Conservation (phyloP, 257 asterid genomes). For the Striga asiatica region DNA sequence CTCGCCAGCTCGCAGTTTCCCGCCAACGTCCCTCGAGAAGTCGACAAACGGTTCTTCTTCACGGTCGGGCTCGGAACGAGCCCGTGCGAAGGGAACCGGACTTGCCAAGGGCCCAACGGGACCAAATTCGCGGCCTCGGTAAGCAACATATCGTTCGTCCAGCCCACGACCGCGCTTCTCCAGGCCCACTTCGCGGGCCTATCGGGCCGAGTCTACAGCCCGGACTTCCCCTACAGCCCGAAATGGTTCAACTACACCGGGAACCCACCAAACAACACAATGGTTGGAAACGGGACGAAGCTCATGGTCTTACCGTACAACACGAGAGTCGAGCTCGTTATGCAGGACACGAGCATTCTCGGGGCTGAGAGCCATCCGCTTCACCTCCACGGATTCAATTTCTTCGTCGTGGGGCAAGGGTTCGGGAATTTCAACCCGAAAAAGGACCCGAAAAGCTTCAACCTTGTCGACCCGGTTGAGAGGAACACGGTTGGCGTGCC, state of each 20-base stretch:
- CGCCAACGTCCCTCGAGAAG: conserved; percentile 22
- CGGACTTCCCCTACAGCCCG: conserved; percentile 24
- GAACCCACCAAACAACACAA: conserved; percentile 19
- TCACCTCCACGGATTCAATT: conserved; percentile 40
- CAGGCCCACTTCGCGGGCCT: conserved; percentile 26
- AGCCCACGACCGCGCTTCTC: conserved; percentile 26
- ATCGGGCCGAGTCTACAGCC: conserved; percentile 18
- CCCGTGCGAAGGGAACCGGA: conserved; percentile 19
- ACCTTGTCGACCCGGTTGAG: conserved; percentile 37
- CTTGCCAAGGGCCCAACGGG: conserved; percentile 31
- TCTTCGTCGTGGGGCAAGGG: conserved; percentile 36
- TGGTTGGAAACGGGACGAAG: conserved; percentile 23
- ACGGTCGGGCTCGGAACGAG: conserved; percentile 26
- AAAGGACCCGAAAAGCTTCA: conserved; percentile 27
- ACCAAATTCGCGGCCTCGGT: conserved; percentile 26
- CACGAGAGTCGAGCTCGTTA: conserved; percentile 31
- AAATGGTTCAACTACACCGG: conserved; percentile 29
- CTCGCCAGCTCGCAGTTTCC: conserved; percentile 19
- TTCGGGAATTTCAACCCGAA: conserved; percentile 28
- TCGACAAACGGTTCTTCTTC: conserved; percentile 21
- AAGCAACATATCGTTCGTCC: conserved; percentile 19
- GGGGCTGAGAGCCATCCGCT: conserved; percentile 37
- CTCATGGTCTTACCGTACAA: conserved; percentile 16
- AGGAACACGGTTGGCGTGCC: conserved; percentile 38
- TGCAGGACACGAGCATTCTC: conserved; percentile 36